A percentile compares a stretch with the other conserved stretches of the same genome.
phyloP scores from a whole-genome alignment of 176 grass and related monocot species.

The Luzula sylvatica region DNA sequence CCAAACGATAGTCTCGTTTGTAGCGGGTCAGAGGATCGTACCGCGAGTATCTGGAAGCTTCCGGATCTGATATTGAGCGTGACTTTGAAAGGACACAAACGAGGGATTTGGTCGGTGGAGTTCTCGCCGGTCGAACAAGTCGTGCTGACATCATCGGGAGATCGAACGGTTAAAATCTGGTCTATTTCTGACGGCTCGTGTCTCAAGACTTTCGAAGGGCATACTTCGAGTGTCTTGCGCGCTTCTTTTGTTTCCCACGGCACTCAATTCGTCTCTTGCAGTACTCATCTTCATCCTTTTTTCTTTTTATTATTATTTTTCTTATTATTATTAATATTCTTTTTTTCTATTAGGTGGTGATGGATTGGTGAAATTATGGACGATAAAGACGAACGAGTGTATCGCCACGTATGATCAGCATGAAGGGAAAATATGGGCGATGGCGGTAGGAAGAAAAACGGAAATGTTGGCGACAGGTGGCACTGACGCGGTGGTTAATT shows the following conservation, averaged over 20 bases:
- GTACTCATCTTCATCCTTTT: constrained; percentile 23
- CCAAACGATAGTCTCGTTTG: constrained; percentile 86
- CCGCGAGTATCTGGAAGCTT: constrained; percentile 90
- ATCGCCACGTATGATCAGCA: constrained; percentile 93
- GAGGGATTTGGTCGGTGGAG: constrained; percentile 91
- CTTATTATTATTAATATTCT: constrained; percentile 16
- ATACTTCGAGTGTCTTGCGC: constrained; percentile 74
- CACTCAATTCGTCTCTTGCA: constrained; percentile 76
- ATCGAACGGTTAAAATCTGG: constrained; percentile 93
- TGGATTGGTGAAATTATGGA: constrained; percentile 92
- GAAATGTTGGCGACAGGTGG: constrained; percentile 88
- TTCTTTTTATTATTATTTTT: background rate
- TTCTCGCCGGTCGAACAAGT: constrained; percentile 94
- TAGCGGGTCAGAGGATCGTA: constrained; percentile 91
- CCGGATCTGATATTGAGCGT: constrained; percentile 59
- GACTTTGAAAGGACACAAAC: constrained; percentile 77
- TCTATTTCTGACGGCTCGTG: constrained; percentile 75
- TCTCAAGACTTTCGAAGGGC: constrained; percentile 93
- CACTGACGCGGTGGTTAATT: constrained; percentile 62
- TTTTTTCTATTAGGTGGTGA: constrained; percentile 54
- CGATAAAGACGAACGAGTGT: constrained; percentile 83
- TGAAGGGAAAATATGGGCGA: constrained; percentile 91
- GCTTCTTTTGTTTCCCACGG: constrained; percentile 75
- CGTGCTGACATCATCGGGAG: constrained; percentile 87
- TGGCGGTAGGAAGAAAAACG: constrained; percentile 74